Base-by-base conservation (phyloP, 148 eudicot species). In the Pharnaceum exiguum region DNA sequence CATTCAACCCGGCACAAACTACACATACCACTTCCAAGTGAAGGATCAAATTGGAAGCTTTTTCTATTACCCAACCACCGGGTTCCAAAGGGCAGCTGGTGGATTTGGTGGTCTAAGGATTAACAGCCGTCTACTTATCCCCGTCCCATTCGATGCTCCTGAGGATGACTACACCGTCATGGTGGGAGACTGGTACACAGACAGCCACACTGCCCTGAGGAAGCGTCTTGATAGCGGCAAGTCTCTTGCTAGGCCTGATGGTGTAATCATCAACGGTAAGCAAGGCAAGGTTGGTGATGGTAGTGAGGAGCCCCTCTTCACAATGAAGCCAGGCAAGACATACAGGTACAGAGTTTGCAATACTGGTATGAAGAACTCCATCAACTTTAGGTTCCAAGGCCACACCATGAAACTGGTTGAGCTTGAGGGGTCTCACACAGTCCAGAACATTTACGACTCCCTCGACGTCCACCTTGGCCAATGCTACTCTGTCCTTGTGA, bases 321-420 rank as follows among this genome's bases (percentile, higher is more conserved):
- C 63, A 7, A 71, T 86, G 85, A 65, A 53, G 63, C 74, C 83
- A 0, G 82, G 84, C 1, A 77, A 75, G 72, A 76, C 80, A 0
- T 86, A 86, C 37, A 65, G 88, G 63, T 86, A 70, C 65, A 74
- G 94, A n/a, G 53, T 86, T 5, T 86, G 94, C 51, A 86, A 86
- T 51, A 83, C 70, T n/a, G 94, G 94, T 0, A 53, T 86, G 70
- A 86, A 74, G 49, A 73, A 74, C 45, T 68, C 83, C 0, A 46
- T 82, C 21, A 86, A 86, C 38, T 69, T 82, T 43, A 66, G 88
- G 22, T 23, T 86, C 46, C 94, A 86, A 54, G 67, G 68, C 33
- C 94, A 86, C 51, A 27, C 15, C 3, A 43, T 86, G 77, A 82
- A 75, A 60, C 45, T 86, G 7, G 85, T 82, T 44, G 94, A 86